These are phyloP conservation scores for Neonectria punicea DNA, from an alignment of 2,329 filamentous ascomycete species.

Conservation along the genomic window DNA sequence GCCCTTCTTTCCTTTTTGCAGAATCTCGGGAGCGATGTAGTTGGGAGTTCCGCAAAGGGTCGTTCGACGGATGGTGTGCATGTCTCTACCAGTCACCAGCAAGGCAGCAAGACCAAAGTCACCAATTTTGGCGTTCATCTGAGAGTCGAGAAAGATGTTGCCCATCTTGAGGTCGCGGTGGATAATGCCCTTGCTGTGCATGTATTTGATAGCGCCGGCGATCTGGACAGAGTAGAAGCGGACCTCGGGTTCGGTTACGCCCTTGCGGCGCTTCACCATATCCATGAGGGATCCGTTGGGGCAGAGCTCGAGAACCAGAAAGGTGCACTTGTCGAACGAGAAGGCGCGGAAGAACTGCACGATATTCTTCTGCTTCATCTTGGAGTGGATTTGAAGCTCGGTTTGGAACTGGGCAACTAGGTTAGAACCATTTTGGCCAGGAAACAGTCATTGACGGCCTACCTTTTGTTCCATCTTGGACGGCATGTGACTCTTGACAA, in stretches of 20 bases:
- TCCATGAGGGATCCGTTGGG: slow-evolving; percentile 97
- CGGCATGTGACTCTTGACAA: slow-evolving; percentile 85
- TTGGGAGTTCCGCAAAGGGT: slow-evolving; percentile 98
- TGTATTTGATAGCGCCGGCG: slow-evolving; percentile 96
- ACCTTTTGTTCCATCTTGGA: slow-evolving; percentile 88
- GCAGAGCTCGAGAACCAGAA: slow-evolving; percentile 93
- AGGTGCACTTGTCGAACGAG: slow-evolving; percentile 87
- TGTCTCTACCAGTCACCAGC: slow-evolving; percentile 90
- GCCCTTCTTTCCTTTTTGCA: slow-evolving; percentile 92
- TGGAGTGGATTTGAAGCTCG: slow-evolving; percentile 97
- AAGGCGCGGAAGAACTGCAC: slow-evolving; percentile 96
- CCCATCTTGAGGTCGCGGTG: slow-evolving; percentile 98
- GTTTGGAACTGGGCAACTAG: slow-evolving; percentile 67
- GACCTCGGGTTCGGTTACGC: slow-evolving; percentile 92
- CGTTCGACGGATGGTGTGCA: slow-evolving; percentile 83
- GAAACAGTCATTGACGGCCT: slow-evolving; percentile 23
- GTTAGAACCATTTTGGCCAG: slow-evolving; percentile 28
- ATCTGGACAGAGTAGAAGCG: slow-evolving; percentile 95
- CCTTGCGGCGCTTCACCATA: slow-evolving; percentile 93
- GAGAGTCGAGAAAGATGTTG: slow-evolving; percentile 92
- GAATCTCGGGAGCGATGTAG: slow-evolving; percentile 96
- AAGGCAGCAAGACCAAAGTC: slow-evolving; percentile 96
- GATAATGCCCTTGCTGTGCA: slow-evolving; percentile 95
- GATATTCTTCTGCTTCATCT: slow-evolving; percentile 95
- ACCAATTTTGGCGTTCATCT: slow-evolving; percentile 98